These are phyloP conservation scores for Boechera stricta DNA, from an alignment of 345 rosid genomes.

Conservation along the genomic window DNA sequence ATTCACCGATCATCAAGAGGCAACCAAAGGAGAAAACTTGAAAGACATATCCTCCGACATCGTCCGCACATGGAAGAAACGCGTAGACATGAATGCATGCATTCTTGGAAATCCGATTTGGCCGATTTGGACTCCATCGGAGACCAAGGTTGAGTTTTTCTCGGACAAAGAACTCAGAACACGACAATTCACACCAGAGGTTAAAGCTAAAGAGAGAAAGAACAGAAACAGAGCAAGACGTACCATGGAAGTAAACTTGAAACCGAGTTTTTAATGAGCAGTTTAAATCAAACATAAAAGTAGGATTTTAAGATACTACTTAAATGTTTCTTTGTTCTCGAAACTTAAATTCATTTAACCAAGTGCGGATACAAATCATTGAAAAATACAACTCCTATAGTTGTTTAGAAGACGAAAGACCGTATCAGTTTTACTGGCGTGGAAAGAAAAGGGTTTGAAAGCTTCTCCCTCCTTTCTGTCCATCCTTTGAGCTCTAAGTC, in stretches of 20 bases:
- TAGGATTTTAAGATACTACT: no score
- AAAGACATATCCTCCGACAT: slow-evolving; percentile 32
- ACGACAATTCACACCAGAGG: slow-evolving; percentile 37
- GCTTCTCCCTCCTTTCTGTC: no score
- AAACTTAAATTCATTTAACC: neutral
- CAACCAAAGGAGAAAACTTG: slow-evolving; percentile 42
- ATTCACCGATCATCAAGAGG: slow-evolving; percentile 30
- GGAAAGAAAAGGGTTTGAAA: no score
- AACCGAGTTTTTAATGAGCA: neutral
- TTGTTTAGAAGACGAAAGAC: no score
- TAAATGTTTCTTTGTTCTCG: no score
- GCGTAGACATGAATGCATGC: slow-evolving; percentile 39
- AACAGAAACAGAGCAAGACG: slow-evolving; percentile 39
- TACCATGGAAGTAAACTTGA: slow-evolving; percentile 37
- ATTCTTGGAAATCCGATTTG: slow-evolving; percentile 8
- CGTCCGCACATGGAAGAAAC: slow-evolving; percentile 40
- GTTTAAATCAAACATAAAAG: neutral
- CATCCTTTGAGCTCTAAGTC: no score
- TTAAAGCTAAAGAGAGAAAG: slow-evolving; percentile 24
- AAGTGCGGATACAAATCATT: neutral
- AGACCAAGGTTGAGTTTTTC: slow-evolving; percentile 7
- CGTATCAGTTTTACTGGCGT: no score
- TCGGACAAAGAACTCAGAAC: slow-evolving; percentile 26
- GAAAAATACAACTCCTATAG: neutral
- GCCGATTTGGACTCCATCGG: slow-evolving; percentile 26